Base-by-base conservation (phyloP, 495 filamentous ascomycete species). In the Penicillium arizonense region DNA sequence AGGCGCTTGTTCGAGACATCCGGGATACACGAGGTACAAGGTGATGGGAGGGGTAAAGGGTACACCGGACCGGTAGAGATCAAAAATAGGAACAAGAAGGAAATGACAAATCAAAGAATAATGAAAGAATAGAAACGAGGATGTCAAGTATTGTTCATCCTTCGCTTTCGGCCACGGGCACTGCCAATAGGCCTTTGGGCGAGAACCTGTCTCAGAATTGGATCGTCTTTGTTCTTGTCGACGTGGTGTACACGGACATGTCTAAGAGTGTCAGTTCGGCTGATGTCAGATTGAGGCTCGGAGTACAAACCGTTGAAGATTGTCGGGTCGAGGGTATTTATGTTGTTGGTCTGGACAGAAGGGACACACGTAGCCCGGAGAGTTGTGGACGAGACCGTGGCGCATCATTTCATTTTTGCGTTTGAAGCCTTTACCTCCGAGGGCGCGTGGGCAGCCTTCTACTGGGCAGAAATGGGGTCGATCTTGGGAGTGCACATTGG, bases 381-480 rank as follows among this genome's bases (percentile, higher is more conserved):
- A 96, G 51, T 91, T 86, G 62, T 98, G 94, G 2, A 98, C 94
- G 2, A 98, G 79, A 4, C 93, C 92, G 73, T 98, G 94, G 16
- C 94, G 82, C 53, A 97, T 96, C 95, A 98, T 97, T 73, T 98
- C 95, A 59, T 98, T 98, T 70, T 98, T 97, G 36, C 95, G 84
- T 69, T 98, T 98, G 78, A 98, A 98, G 0, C 95, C 94, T 69
- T 90, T 96, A 13, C 94, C 94, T 12, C 88, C 88, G 55, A 89
- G 81, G 6, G 82, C 85, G 30, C 94, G 83, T 18, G 88, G 74
- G 68, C 94, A 98, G 2, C 81, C 85, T 26, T 81, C 77, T 12
- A 96, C 85, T 0, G 90, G 84, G 68, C 95, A 98, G 63, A 92
- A 97, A 69, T 97, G 93, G 13, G 91, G 91, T 33, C 94, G 80